Evolutionary conservation across 768 basidiomycete genomes (phyloP), one percentile per base, ranked within the genome.

Genomic region (Phlebiopsis gigantea): DNA sequence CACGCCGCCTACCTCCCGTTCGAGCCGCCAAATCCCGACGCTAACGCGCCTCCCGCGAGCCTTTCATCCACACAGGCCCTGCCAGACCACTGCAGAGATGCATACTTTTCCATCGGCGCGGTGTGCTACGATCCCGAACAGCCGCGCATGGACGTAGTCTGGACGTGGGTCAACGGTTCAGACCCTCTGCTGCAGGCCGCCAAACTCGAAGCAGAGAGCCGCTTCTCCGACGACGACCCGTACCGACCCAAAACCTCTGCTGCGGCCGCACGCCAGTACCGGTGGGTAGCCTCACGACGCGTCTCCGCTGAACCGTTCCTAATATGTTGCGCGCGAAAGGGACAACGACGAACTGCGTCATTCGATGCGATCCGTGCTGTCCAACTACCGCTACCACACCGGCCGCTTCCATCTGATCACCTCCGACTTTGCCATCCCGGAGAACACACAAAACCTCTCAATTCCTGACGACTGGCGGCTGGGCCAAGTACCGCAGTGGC

Each of bases 401-500:
- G 57, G 56, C 41, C 63, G 58, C 45, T 71, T 72, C 59, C 69
- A 69, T 58, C 53, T 75, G 44, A 61, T 75, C 51, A 70, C 73
- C 21, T 66, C 72, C 28, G 72, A 73, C 58, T 69, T 72, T 24
- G 57, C 60, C n/a, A 53, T 67, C 22, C 66, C 66, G 8, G 58
- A 63, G 14, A 21, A 60, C 19, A 12, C 46, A 8, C 30, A 57
- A 4, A 61, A 61, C 28, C 43, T 47, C 6, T 54, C 55, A 5
- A 19, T 53, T 24, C 53, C 57, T n/a, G 57, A 58, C 5, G n/a
- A 41, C 24, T 66, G 66, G 60, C 61, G 73, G 28, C 63, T 74
- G 2, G 73, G 73, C 7, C 71, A 75, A 44, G 62, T 73, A 4
- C 76, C 76, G 5, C 74, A 72, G 50, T 77, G 75, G 74, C 66